phyloP scores from a whole-genome alignment of 192 early-diverging fungal genomes.

The Rhizophagus clarus region DNA sequence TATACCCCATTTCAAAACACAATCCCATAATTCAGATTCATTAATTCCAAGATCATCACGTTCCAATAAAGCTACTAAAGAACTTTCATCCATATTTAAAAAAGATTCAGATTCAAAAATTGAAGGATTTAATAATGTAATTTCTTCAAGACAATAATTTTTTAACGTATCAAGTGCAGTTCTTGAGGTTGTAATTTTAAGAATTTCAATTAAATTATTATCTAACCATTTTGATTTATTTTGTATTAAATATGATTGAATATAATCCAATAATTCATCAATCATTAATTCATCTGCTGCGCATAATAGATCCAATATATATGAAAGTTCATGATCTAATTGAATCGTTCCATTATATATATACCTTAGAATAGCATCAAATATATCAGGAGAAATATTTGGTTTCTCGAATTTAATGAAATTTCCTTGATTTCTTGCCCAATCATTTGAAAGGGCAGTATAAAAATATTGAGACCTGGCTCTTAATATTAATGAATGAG shows the following conservation, averaged over 20 bases:
- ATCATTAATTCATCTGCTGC: conserved; percentile 27
- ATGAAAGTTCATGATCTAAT: neutral
- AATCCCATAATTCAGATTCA: conserved; percentile 11
- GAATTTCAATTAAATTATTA: neutral
- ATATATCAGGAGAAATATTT: conserved; percentile 1
- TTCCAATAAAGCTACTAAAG: conserved; percentile 7
- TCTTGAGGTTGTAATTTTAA: neutral
- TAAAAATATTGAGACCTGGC: conserved; percentile 5
- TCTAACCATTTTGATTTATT: neutral
- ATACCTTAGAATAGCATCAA: conserved; percentile 9
- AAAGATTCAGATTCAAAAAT: conserved; percentile 21
- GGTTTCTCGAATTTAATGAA: conserved; percentile 17
- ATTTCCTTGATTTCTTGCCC: conserved; percentile 4
- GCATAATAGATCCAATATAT: conserved; percentile 9
- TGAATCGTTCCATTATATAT: conserved; percentile 12
- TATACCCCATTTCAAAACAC: conserved; percentile 9
- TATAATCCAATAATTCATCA: neutral
- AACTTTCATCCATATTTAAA: neutral
- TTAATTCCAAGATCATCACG: conserved; percentile 14
- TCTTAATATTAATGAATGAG: conserved; percentile 22
- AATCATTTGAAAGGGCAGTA: neutral
- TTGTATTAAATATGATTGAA: conserved; percentile 9
- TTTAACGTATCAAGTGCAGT: neutral
- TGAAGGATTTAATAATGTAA: neutral
- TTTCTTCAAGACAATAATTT: conserved; percentile 6